Percentiles rank a stretch among this genome's conserved stretches.
These are phyloP conservation scores for Agaricus bisporus DNA, from an alignment of 768 basidiomycete genomes.

Conservation along the genomic window DNA sequence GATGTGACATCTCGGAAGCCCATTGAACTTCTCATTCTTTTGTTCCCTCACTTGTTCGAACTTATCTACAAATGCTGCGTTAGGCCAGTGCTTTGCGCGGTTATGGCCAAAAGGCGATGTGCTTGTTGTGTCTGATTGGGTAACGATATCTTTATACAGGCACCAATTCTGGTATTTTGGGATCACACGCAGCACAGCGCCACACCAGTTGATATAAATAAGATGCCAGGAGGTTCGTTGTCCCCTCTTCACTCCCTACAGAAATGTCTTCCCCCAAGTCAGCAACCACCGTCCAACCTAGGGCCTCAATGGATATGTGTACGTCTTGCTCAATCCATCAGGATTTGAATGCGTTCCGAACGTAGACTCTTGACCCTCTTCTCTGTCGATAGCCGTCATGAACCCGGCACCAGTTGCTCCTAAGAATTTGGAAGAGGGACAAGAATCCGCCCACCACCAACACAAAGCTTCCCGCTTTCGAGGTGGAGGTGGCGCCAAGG, in stretches of 20 bases:
- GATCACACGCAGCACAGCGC: no score
- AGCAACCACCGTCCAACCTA: conserved; percentile 45
- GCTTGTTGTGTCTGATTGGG: no score
- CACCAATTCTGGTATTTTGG: no score
- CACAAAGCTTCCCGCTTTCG: conserved; percentile 54
- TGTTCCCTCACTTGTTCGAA: no score
- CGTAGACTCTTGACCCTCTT: not conserved
- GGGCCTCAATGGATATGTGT: conserved; percentile 61
- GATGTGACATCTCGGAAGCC: no score
- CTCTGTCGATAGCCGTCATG: conserved; percentile 28
- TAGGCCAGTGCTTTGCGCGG: no score
- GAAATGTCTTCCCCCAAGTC: conserved; percentile 21
- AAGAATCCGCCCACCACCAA: conserved; percentile 31
- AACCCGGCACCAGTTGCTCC: not conserved
- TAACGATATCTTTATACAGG: no score
- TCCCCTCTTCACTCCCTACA: not conserved
- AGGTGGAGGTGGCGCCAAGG: conserved; percentile 69
- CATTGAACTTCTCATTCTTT: no score
- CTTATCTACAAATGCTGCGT: no score
- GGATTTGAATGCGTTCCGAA: not conserved
- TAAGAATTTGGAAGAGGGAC: conserved; percentile 16
- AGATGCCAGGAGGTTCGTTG: not conserved
- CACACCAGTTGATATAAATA: no score
- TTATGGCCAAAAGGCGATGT: no score
- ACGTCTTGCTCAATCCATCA: conserved; percentile 20